Percentiles rank a stretch among this genome's conserved stretches.
Evolutionary conservation across 2,329 filamentous ascomycete species (phyloP).

Genomic region (Colletotrichum cordylinicola): DNA sequence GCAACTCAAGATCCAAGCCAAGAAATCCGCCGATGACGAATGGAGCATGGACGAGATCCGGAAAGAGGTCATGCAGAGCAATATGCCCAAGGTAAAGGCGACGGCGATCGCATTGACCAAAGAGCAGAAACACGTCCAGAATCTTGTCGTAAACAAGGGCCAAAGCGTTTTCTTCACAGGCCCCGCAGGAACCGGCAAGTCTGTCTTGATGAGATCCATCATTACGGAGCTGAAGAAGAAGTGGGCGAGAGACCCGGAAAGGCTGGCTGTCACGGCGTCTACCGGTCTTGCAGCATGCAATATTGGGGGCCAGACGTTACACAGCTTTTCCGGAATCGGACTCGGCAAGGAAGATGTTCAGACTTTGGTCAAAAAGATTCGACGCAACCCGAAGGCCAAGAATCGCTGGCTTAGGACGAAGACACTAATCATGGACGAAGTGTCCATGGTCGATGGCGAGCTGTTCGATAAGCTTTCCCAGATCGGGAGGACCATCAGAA

Average conservation of each 20-base stretch:
- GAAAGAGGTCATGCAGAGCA: slow-evolving; percentile 45
- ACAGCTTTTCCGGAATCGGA: slow-evolving; percentile 95
- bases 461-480: slow-evolving; percentile 95
- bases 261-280: slow-evolving; percentile 91
- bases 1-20: slow-evolving; percentile 69
- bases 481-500: slow-evolving; percentile 83
- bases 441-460: slow-evolving; percentile 98
- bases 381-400: slow-evolving; percentile 85
- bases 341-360: slow-evolving; percentile 87
- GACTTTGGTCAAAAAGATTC: slow-evolving; percentile 87
- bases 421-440: slow-evolving; percentile 88
- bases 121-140: slow-evolving; percentile 84
- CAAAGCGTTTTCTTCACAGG: slow-evolving; percentile 98
- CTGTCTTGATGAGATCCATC: slow-evolving; percentile 91
- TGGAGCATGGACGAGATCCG: slow-evolving; percentile 48
- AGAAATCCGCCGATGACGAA: slow-evolving; percentile 48
- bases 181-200: slow-evolving; percentile 96
- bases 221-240: slow-evolving; percentile 83
- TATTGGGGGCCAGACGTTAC: slow-evolving; percentile 92
- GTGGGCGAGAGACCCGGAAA: slow-evolving; percentile 76
- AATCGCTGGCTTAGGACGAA: slow-evolving; percentile 89
- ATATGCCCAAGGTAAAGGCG: slow-evolving; percentile 43
- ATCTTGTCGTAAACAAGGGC: slow-evolving; percentile 78
- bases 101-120: slow-evolving; percentile 75
- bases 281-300: slow-evolving; percentile 97